Base-by-base conservation (phyloP, 257 asterid species). In the Voacanga thouarsii region DNA sequence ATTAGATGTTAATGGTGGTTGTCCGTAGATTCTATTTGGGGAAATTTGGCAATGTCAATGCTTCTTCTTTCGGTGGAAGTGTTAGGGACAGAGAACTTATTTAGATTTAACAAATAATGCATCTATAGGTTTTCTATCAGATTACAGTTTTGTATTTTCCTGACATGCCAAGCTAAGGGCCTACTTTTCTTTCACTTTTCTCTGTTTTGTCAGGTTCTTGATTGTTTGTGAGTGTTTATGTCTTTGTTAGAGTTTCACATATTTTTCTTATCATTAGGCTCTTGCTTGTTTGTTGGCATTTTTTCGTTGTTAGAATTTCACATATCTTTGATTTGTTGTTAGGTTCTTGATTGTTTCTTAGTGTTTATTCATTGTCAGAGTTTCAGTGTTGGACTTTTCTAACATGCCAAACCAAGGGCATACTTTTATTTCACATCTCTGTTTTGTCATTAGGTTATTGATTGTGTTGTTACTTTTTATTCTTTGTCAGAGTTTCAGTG, bases 111-210 rank as follows among this genome's bases (percentile, higher is more conserved):
- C 69, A 3, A 23, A 24, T 60, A 63, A 63, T 12, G 14, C 43
- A 26, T 63, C 43, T 12, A 4, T 6, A 60, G 6, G 37, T 24
- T 0, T n/a, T 60, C 18, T 60, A 0, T 60, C 8, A 44, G 33
- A 21, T 5, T 16, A 6, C 11, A 7, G 45, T 4, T 0, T 33
- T 33, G 44, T 11, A 33, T n/a, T 64, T 64, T 33, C 24, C n/a
- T 63, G 7, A 30, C 59, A 67, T 68, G 72, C 75, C 80, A 56
- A 50, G 19, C 66, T 23, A 53, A 53, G 66, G 12, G 57, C 55
- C 11, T 44, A 37, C 19, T 49, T 26, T 16, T 69, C 33, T 65
- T 47, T 77, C 21, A 33, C 71, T 4, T 77, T 49, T 41, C 3
- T 19, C 53, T 68, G 21, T 68, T 23, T 39, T 53, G 39, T 41